Base-by-base conservation (phyloP, 371 early-diverging fungal genomes). In the Rozella allomycis region DNA sequence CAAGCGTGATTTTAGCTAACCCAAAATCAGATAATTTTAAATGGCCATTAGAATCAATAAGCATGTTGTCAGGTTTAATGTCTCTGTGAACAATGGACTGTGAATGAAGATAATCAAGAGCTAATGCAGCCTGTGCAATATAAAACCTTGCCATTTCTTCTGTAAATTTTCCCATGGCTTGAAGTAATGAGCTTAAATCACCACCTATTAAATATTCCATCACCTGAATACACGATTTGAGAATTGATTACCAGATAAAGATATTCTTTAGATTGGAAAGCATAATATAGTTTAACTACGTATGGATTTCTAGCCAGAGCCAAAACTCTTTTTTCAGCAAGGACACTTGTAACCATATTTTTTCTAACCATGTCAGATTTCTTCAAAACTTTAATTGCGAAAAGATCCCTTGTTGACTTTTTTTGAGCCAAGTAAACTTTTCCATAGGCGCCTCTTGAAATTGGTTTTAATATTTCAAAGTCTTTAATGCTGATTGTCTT, bases 21-120 rank as follows among this genome's bases (percentile, higher is more conserved):
- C 91, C 90, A 62, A 93, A 90, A 46, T 93, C 94, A 11, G 82
- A 79, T 27, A 86, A 59, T 51, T 82, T 83, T 39, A 82, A 58
- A 40, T 84, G 85, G 0, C 86, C 85, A 26, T 70, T 69, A 12
- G 62, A 57, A 36, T 70, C 72, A 32, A 85, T 64, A 13, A 49
- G 45, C 49, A 63, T 51, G 51, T 65, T 68, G 26, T 65, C 68
- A 0, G 87, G 86, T 41, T 84, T 81, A 21, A 88, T 52, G 37
- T 86, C 87, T 19, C 86, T 55, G 45, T 63, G 63, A 3, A 49
- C 43, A 18, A 60, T 60, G 13, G 52, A 72, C 38, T 78, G 74
- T 9, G 49, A 32, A 46, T 62, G 70, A 10, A 70, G 41, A 41
- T 70, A 67, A 33, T 60, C 55, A 17, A 67, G 34, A 4, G 58